Base-by-base conservation (phyloP, 23 red algal genomes). In the Gracilaria domingensis region DNA sequence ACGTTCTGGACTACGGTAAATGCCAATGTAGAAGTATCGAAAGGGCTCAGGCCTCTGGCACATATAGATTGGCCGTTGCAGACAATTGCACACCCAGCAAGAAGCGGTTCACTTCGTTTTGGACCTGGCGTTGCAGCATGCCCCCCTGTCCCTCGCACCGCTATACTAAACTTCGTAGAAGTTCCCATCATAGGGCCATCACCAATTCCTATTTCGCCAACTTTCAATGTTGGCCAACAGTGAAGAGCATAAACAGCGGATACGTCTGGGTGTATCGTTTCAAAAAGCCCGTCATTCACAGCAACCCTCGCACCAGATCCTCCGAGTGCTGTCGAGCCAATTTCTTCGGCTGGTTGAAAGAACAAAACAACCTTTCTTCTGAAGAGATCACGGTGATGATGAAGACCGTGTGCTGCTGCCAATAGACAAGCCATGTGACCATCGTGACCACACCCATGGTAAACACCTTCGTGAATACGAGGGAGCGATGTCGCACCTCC, bases 291-390 rank as follows among this genome's bases (percentile, higher is more conserved):
- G 1, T 61, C 26, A 28, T 84, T 58, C 23, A 84, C 6, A 23
- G 81, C 58, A 18, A 84, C 37, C 20, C 36, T 35, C 18, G 81
- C 81, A 18, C 81, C 81, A 39, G 81, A 69, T 20, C 59, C 80
- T 36, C 70, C 70, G 24, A 36, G 29, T 0, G 24, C 18, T 35
- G 54, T 29, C 8, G 30, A 38, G 6, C 81, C 81, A 9, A 37
- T 38, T 84, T 69, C 81, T 33, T 84, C 81, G 6, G 81, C 81
- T 47, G 81, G 59, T 24, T 84, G 81, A 61, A 84, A 84, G 81
- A 84, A 84, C 5, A 84, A 58, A 16, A 84, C 59, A 14, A 84
- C 81, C 33, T 84, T 70, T 64, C 81, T 25, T 24, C 42, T 25
- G 9, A 23, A 66, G 9, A 78, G 38, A 78, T 78, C 34, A 0